Percentiles rank a stretch among this genome's conserved stretches.
Conservation (phyloP, 2,329 filamentous ascomycete genomes). For the Ophiocordyceps polyrhachis-furcata region DNA sequence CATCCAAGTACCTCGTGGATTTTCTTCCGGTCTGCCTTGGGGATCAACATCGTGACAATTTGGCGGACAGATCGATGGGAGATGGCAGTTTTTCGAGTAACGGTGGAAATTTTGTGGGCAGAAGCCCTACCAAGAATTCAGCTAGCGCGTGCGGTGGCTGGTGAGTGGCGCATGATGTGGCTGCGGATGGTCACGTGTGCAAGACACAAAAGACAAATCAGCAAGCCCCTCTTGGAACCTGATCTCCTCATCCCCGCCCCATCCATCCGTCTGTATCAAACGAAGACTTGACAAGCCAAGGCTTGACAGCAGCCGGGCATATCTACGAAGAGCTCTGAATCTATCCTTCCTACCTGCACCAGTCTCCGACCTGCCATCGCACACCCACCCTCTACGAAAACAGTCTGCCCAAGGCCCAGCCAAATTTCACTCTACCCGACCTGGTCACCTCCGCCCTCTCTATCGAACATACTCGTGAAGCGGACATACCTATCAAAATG, state of each 20-base stretch:
- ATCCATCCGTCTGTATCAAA: too few species aligned
- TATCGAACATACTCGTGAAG: background rate
- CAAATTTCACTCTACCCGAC: too few species aligned
- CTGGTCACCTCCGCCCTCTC: background rate
- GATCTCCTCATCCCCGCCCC: too few species aligned
- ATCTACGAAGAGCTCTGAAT: too few species aligned
- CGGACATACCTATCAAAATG: conserved; percentile 21
- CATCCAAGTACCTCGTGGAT: conserved; percentile 58
- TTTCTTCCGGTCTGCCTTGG: conserved; percentile 99
- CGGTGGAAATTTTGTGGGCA: conserved; percentile 26
- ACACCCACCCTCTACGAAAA: background rate
- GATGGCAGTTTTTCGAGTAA: conserved; percentile 19
- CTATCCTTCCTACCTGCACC: too few species aligned
- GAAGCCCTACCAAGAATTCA: conserved; percentile 21
- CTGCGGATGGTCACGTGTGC: conserved; percentile 12
- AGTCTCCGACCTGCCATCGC: too few species aligned
- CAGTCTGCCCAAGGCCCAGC: too few species aligned
- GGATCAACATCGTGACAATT: conserved; percentile 78
- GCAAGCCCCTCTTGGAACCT: too few species aligned
- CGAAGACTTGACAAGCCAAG: too few species aligned
- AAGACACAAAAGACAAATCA: too few species aligned
- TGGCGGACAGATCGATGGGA: conserved; percentile 28
- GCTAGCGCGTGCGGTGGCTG: conserved; percentile 16
- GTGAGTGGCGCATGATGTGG: conserved; percentile 6
- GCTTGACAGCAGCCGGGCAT: too few species aligned